Evolutionary conservation across 2,329 filamentous ascomycete genomes (phyloP).

Genomic region (Sporothrix euskadiensis): DNA sequence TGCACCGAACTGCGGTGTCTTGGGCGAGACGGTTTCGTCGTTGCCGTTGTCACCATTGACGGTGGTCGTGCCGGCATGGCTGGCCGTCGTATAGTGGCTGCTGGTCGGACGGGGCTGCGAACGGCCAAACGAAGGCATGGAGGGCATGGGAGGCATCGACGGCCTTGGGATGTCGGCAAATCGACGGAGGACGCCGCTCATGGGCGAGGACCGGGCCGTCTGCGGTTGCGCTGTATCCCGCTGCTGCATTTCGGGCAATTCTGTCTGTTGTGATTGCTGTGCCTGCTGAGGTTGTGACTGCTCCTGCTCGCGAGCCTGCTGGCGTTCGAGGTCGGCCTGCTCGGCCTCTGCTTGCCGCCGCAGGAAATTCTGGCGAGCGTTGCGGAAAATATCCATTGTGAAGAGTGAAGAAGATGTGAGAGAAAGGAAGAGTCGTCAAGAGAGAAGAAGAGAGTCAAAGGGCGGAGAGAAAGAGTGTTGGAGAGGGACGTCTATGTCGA

Average conservation of each 20-base stretch:
- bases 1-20: slow-evolving; percentile 47
- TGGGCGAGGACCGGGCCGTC: slow-evolving; percentile 23
- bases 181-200: slow-evolving; percentile 35
- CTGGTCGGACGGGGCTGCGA: slow-evolving; percentile 36
- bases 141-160: slow-evolving; percentile 32
- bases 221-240: not conserved
- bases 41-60: not conserved
- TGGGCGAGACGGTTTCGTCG: slow-evolving; percentile 44
- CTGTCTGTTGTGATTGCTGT: not conserved
- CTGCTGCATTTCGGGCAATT: slow-evolving; percentile 37
- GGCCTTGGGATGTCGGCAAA: slow-evolving; percentile 37
- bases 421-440: not conserved
- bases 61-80: slow-evolving; percentile 24
- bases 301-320: slow-evolving; percentile 25
- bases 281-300: slow-evolving; percentile 11
- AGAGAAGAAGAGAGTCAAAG: not conserved
- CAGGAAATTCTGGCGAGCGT: slow-evolving; percentile 31
- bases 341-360: slow-evolving; percentile 30
- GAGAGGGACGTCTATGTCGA: not conserved
- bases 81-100: slow-evolving; percentile 30
- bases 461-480: not conserved
- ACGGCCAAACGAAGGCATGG: slow-evolving; percentile 33
- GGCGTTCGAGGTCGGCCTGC: slow-evolving; percentile 36
- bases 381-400: slow-evolving; percentile 32
- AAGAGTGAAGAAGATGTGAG: too few relatives aligned